Base-by-base conservation (phyloP, 208 protist genomes). In the Herpetomonas tarakana region DNA sequence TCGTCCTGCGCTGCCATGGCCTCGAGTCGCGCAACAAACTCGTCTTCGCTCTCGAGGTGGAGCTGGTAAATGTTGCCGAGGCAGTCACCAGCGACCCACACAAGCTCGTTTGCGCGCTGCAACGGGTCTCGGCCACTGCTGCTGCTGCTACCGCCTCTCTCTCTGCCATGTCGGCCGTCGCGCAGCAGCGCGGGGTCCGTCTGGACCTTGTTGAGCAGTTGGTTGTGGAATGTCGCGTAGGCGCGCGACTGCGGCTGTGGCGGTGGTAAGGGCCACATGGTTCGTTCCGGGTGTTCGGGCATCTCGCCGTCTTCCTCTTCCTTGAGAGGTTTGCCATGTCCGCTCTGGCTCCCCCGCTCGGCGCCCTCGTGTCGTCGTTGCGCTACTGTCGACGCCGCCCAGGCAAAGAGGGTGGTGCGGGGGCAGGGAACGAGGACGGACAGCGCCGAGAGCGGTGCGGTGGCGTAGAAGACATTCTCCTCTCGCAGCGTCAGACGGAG, bases 1-100 rank as follows among this genome's bases (percentile, higher is more conserved):
- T n/a, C n/a, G n/a, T n/a, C n/a, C n/a, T n/a, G n/a, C n/a, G n/a
- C n/a, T n/a, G n/a, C n/a, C n/a, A n/a, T n/a, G 49, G 7, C 29
- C 41, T 44, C 1, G 24, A 41, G 18, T 49, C 45, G 30, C 41
- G 54, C 14, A 7, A 21, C 25, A 16, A 55, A 21, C 50, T 22
- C 50, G 7, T 58, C 58, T 21, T 65, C 65, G 24, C 57, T 59
- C 29, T 80, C 49, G 7, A 89, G 68, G 31, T 56, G 66, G 35
- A 93, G 64, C 66, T 88, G 82, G 58, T 91, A 91, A 1, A 93
- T 57, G 58, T 90, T 88, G 21, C 86, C 86, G 18, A 93, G 70
- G 16, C 30, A 65, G 50, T 93, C 86, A 0, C 86, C 86, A 3
- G 65, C 83, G 22, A 93, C 63, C 69, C 83, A 87, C 29, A 59